phyloP scores from a whole-genome alignment of 2,329 filamentous ascomycete genomes.

The Diaporthe amygdali region DNA sequence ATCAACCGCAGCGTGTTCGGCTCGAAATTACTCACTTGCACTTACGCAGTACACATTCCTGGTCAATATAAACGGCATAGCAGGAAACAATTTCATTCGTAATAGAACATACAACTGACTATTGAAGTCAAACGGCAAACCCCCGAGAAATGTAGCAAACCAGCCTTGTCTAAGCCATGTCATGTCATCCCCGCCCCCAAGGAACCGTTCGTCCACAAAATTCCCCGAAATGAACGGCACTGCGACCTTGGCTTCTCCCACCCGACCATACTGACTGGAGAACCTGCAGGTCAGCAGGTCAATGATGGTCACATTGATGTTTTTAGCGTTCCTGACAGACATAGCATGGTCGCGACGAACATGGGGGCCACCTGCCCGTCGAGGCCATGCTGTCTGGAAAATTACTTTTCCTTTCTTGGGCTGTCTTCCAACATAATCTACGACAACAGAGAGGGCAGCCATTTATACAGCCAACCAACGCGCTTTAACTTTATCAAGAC shows the following conservation, averaged over 20 bases:
- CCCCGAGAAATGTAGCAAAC: background rate
- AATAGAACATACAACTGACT: background rate
- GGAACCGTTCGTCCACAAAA: background rate
- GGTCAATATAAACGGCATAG: background rate
- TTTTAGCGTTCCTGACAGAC: background rate
- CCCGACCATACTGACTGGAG: background rate
- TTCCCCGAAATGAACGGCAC: slow-evolving; percentile 3
- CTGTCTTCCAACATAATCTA: background rate
- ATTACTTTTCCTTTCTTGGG: background rate
- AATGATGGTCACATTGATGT: background rate
- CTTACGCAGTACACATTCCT: background rate
- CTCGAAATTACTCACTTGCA: background rate
- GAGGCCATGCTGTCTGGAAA: background rate
- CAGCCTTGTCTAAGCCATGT: background rate
- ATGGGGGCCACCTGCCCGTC: background rate
- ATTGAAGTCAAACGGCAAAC: slow-evolving; percentile 10
- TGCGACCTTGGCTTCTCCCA: background rate
- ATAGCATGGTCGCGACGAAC: background rate
- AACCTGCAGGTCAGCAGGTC: background rate
- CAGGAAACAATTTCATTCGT: background rate
- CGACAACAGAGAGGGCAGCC: background rate
- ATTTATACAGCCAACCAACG: background rate
- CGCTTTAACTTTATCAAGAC: background rate
- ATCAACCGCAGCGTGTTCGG: background rate
- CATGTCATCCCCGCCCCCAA: background rate